Percentiles rank a stretch among this genome's conserved stretches.
phyloP scores from a whole-genome alignment of 2,329 filamentous ascomycete species.

The Beauveria sp. region DNA sequence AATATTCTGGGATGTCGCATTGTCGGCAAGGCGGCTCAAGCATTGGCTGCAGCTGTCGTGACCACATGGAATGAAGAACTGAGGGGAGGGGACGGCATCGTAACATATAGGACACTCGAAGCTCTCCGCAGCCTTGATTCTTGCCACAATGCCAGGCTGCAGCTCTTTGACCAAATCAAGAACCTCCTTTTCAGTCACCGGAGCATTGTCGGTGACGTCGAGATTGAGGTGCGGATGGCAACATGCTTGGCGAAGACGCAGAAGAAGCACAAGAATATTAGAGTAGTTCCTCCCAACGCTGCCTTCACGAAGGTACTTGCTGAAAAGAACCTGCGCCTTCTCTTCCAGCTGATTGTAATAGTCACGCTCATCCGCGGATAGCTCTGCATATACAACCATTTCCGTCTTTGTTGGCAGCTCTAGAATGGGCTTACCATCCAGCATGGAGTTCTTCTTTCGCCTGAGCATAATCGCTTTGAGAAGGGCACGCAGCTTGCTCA shows the following conservation, averaged over 20 bases:
- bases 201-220: slow-evolving; percentile 29
- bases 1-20: slow-evolving; percentile 43
- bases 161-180: slow-evolving; percentile 56
- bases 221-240: slow-evolving; percentile 26
- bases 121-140: slow-evolving; percentile 50
- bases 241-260: slow-evolving; percentile 72
- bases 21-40: slow-evolving; percentile 61
- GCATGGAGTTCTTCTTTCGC: slow-evolving; percentile 69
- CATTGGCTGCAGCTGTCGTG: slow-evolving; percentile 75
- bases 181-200: slow-evolving; percentile 41
- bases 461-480: slow-evolving; percentile 76
- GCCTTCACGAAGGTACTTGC: slow-evolving; percentile 63
- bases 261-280: slow-evolving; percentile 70
- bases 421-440: slow-evolving; percentile 76
- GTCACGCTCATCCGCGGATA: slow-evolving; percentile 64
- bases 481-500: slow-evolving; percentile 65
- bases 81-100: slow-evolving; percentile 65
- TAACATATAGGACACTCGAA: slow-evolving; percentile 82
- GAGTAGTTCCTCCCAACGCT: slow-evolving; percentile 65
- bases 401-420: slow-evolving; percentile 69
- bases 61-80: slow-evolving; percentile 75
- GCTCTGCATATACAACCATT: slow-evolving; percentile 65
- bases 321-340: slow-evolving; percentile 63
- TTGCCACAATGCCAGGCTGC: slow-evolving; percentile 50
- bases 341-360: slow-evolving; percentile 71